Evolutionary conservation across 257 asterid species (phyloP), one percentile per base, ranked within the genome.

Genomic region (Salvia hispanica): DNA sequence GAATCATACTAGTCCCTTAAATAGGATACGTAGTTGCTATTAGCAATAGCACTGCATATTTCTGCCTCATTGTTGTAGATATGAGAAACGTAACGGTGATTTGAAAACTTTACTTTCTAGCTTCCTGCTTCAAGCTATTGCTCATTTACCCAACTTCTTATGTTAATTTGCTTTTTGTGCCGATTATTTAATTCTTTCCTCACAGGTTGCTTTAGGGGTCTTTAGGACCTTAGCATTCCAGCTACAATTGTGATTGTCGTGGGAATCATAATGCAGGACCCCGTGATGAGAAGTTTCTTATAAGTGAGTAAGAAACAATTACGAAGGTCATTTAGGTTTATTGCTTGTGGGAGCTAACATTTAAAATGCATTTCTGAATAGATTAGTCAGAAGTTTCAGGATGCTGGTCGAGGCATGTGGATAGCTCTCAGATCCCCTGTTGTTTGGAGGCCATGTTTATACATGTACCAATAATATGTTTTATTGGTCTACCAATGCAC

Each of bases 371-470:
- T 72, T 52, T 52, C 10, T 66, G 53, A 58, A 70, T 70, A 91
- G 98, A 93, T 85, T 47, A 85, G 77, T 62, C 81, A 81, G 72
- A 92, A 85, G 69, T 77, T 87, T 76, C 31, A 70, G 18, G 89
- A 84, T 78, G 98, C 94, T 68, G 88, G 86, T 69, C 76, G 79
- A 64, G 77, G 87, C 55, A 86, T 92, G 96, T 92, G 94, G 95
- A 78, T 53, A 50, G 90, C 96, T 64, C 78, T 89, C 47, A 80
- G 73, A 79, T 80, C 83, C 71, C 84, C 86, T 0, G 88, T 73
- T 62, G 90, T 92, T 53, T 92, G 98, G 98, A 80, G 89, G 72
- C 98, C 98, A 51, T 92, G 96, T 75, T 75, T 92, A 67, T 92
- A 89, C 78, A 92, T 92, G 98, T 89, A 79, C 77, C 73, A 25